Base-by-base conservation (phyloP, 768 basidiomycete species). In the Phylloporus arenicola region DNA sequence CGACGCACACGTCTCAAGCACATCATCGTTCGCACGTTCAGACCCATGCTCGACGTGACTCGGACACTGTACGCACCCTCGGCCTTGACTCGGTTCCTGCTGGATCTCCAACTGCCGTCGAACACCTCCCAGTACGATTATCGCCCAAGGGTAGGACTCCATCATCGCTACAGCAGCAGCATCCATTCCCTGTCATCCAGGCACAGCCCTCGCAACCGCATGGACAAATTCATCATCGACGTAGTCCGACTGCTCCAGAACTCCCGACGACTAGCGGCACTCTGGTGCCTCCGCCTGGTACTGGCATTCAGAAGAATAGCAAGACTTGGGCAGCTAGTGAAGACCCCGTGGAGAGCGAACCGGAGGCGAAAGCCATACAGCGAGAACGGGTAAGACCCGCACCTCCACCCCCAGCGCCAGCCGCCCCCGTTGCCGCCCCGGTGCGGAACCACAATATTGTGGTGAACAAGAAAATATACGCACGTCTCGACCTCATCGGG, bases 401-500 rank as follows among this genome's bases (percentile, higher is more conserved):
- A 10, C 65, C 75, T 40, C 57, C 73, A 24, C 64, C 69, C 27
- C 64, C 71, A 31, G 55, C 64, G 19, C 64, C 58, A 25, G 51
- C 59, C 12, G 50, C 48, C 19, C 46, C 63, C 9, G 43, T 42
- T 13, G 48, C 57, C 2, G 57, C 39, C 40, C 63, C 73, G 3
- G 50, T 72, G 52, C 72, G 75, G 24, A 74, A 75, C 48, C 68
- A 70, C 57, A 68, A 70, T 34, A 69, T 68, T 34, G 60, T 66
- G 41, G 66, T 68, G 10, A 94, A 94, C 73, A 88, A 83, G 65
- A 86, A 82, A 59, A 68, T 77, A 0, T 97, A 97, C 55, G 84
- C 84, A 25, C 83, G 91, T 2, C 76, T 97, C 3, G 90, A 92
- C 63, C 75, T 90, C 70, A 84, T 98, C 48, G 95, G 95, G 35